Conservation (phyloP, 2,329 filamentous ascomycete species). For the Furcasterigmium furcatum region DNA sequence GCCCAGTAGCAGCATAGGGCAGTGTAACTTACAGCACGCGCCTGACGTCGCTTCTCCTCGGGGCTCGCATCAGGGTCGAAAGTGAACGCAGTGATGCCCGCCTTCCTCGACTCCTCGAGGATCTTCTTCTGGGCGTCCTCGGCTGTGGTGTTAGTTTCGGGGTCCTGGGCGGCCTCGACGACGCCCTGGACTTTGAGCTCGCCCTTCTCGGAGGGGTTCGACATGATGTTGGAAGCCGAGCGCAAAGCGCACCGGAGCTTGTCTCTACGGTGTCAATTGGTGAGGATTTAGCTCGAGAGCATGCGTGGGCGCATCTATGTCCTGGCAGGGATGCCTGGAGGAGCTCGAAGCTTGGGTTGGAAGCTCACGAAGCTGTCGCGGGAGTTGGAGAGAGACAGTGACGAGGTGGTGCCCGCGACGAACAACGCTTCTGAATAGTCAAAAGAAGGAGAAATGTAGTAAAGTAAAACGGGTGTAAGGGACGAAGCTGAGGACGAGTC, state of each 20-base stretch:
- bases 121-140: slow-evolving; percentile 71
- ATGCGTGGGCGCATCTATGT: slow-evolving; percentile 9
- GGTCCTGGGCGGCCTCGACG: slow-evolving; percentile 72
- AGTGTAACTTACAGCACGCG: slow-evolving; percentile 64
- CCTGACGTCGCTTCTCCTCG: slow-evolving; percentile 81
- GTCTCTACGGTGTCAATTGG: slow-evolving; percentile 9
- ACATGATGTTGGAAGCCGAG: slow-evolving; percentile 17
- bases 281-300: slow-evolving; percentile 4
- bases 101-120: slow-evolving; percentile 73
- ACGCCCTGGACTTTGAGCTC: slow-evolving; percentile 83
- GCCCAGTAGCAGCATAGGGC: not conserved
- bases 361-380: not conserved
- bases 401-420: slow-evolving; percentile 3
- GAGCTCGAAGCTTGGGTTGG: not conserved
- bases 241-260: slow-evolving; percentile 2
- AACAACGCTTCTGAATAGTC: slow-evolving; percentile 7
- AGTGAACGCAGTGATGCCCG: slow-evolving; percentile 74
- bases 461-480: not conserved
- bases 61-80: slow-evolving; percentile 84
- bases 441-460: not conserved
- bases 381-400: slow-evolving; percentile 1
- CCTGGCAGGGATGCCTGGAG: not conserved
- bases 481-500: not conserved
- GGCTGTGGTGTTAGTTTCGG: slow-evolving; percentile 63
- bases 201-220: slow-evolving; percentile 22